Base-by-base conservation (phyloP, 1,284 basidiomycete species). In the Leccinum cinnamomeum region DNA sequence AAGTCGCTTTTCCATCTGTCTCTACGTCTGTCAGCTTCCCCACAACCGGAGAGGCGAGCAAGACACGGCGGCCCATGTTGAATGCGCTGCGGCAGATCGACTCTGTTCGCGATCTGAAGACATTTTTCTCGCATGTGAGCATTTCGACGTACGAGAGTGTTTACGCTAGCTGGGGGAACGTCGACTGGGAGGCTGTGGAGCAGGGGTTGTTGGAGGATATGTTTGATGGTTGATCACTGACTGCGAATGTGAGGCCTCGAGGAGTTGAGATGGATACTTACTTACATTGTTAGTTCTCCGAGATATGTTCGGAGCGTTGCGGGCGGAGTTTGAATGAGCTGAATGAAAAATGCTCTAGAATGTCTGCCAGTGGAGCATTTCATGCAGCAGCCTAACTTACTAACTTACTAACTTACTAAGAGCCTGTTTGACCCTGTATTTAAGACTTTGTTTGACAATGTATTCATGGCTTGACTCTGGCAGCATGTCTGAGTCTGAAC, bases 171-270 rank as follows among this genome's bases (percentile, higher is more conserved):
- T 83, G 82, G 23, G 89, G 90, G 1, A 86, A 83, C 60, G 81
- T 97, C 16, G 95, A 98, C 73, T 96, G 92, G 93, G 88, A 88
- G 28, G 86, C 86, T 7, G 88, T 98, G 20, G 95, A 98, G 76
- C 82, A 79, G 51, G 86, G 88, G 7, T 76, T 98, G 50, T 78
- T 91, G 74, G 82, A 86, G 55, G 95, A 98, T 76, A 89, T 98
- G 79, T 98, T 98, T 72, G 94, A 96, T 64, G 86, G 86, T 62
- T 80, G 85, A 64, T 82, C 70, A 75, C 11, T 44, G 23, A 2
- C 20, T 0, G 48, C 16, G 6, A 35, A 35, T 35, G 33, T 35
- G 33, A 35, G 37, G 37, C 7, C 37, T 37, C 37, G 37, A 37
- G 37, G 37, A 37, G 37, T 37, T 35, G 33, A 35, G 33, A 35